Evolutionary conservation across 768 basidiomycete species (phyloP), one percentile per base, ranked within the genome.

Genomic region (Suillus bovinus): DNA sequence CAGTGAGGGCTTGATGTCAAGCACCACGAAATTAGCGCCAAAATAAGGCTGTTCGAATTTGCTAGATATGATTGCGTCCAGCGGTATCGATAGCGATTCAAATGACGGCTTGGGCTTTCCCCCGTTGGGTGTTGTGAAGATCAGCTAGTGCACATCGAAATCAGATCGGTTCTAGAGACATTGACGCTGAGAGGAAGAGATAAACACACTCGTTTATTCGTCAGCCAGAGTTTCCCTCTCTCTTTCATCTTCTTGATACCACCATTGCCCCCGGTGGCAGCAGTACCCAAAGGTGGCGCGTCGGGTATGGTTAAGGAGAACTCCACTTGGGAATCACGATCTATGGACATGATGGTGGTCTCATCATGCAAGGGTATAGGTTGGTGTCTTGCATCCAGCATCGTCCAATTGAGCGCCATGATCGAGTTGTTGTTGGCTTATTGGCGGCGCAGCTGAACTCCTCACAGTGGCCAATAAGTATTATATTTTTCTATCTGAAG

Each of bases 351-450:
- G 42, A 92, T 82, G 1, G 77, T 81, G 69, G 77, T 76, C 72
- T 94, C 91, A 49, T 84, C 73, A 0, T 82, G 85, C 22, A 92
- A 77, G 17, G 88, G 88, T 11, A 91, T 77, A 5, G 89, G 88
- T 11, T 80, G 75, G 58, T 84, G 80, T 29, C 62, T 55, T 46
- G 86, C 79, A 61, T 79, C 80, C 29, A 92, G 79, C 82, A 89
- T 90, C 0, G 83, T 81, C 87, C 88, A 91, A 77, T 93, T 91
- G 47, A 93, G 80, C 8, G 91, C 87, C 91, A 93, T 93, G 55
- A 11, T 27, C 24, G 8, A 38, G 64, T 60, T 41, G 60, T 64
- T 7, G 31, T 61, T 27, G 29, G 10, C 38, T 60, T 41, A 59
- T 64, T 7, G 31, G 60, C 24, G 29, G 10, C 38, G 10, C 24